Evolutionary conservation across 352 stramenopile genomes (phyloP), one percentile per base, ranked within the genome.

Genomic region (Globisporangium paroecandrum): DNA sequence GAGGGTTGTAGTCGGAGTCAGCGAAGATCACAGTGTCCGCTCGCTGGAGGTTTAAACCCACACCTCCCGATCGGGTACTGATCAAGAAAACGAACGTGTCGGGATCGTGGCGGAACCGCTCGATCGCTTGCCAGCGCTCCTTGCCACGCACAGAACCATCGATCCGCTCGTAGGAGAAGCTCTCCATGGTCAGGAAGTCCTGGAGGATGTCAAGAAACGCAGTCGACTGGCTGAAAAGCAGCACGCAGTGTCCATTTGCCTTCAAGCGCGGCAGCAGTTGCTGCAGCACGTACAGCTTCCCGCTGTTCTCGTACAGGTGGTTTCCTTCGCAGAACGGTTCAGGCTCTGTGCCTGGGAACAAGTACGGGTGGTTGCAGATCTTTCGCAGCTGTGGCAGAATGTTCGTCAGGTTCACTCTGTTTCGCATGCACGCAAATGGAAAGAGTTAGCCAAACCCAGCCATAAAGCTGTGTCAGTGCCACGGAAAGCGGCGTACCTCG

Each of bases 381-480:
- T 94, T 94, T 9, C 84, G 77, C 8, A 94, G 70, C 65, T 99
- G 93, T 69, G 99, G 99, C 20, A 98, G 85, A 68, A 99, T 90
- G 76, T 99, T 99, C 56, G 98, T 98, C 60, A 99, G 80, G 58
- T 88, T 79, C 34, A 91, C 65, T 59, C 82, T 89, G 43, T 24
- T 51, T 24, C 18, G 15, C 18, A 22, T 22, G 15, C 43, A 49
- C 43, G 36, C 36, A 49, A 20, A 47, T 47, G 41, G 0, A 47
- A n/a, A 49, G 43, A 49, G 43, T 49, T 22, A 49, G 43, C 18
- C 4, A 22, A 47, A 47, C 12, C 4, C 38, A 47, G 13, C 13
- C 38, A 47, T 47, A 47, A 47, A 12, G 12, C 13, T 47, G 38
- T 47, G 4, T 20, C 13, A 20, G 20, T 47, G 3, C 7, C 7